phyloP scores from a whole-genome alignment of 345 rosid genomes.

The Ceriops tagal region DNA sequence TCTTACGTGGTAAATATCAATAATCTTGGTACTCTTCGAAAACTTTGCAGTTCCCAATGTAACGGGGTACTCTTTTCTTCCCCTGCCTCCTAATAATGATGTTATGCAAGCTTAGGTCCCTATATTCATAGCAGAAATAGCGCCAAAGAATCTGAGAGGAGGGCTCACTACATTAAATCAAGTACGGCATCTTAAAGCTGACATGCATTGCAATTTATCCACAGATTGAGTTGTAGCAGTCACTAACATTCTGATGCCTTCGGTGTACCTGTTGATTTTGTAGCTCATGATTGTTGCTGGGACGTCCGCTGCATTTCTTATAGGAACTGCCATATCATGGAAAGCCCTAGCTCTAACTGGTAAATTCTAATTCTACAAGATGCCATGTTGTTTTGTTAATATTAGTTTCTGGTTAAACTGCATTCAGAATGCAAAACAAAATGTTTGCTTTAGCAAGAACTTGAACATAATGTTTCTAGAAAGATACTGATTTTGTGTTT shows the following conservation, averaged over 20 bases:
- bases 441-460: too few species aligned
- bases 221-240: neutral
- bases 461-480: neutral
- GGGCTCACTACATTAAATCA: conserved; percentile 83
- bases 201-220: neutral
- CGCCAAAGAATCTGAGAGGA: conserved; percentile 87
- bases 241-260: neutral
- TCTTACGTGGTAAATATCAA: conserved; percentile 69
- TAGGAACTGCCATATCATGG: conserved; percentile 73
- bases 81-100: neutral
- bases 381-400: neutral
- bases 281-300: conserved; percentile 81
- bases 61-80: too few species aligned
- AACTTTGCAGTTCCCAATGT: neutral
- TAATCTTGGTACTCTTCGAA: too few species aligned
- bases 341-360: conserved; percentile 75
- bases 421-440: neutral
- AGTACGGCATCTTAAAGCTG: conserved; percentile 23
- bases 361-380: conserved; percentile 17
- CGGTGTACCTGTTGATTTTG: conserved; percentile 10
- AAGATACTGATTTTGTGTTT: conserved; percentile 20
- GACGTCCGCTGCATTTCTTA: conserved; percentile 55
- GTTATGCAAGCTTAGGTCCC: conserved; percentile 52
- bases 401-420: neutral
- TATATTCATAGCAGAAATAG: conserved; percentile 80